Conservation (phyloP, 1,139 yeast genomes). For the Hyphopichia burtonii region DNA sequence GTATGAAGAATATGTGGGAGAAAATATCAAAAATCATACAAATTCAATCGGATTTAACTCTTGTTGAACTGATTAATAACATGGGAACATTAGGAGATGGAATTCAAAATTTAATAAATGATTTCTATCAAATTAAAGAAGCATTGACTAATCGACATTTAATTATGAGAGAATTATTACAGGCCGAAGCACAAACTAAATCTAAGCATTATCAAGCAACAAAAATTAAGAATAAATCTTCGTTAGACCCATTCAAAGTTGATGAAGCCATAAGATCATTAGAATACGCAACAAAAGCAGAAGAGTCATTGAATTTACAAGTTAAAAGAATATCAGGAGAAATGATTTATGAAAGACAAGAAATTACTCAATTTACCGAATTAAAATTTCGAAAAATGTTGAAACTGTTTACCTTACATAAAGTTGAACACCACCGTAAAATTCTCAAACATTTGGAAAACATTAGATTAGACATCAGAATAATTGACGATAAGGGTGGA, state of each 20-base stretch:
- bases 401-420: constrained; percentile 61
- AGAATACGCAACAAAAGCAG: constrained; percentile 77
- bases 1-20: constrained; percentile 82
- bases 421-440: constrained; percentile 85
- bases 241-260: constrained; percentile 82
- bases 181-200: constrained; percentile 74
- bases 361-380: constrained; percentile 57
- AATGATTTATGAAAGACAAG: constrained; percentile 71
- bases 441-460: constrained; percentile 74
- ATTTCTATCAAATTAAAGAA: constrained; percentile 87
- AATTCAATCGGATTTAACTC: constrained; percentile 72
- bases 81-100: constrained; percentile 81
- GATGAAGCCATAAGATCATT: constrained; percentile 84
- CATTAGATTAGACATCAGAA: constrained; percentile 69
- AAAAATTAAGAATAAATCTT: constrained; percentile 68
- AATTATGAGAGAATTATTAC: constrained; percentile 81
- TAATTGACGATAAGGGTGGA: constrained; percentile 79
- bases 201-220: constrained; percentile 73
- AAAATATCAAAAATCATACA: constrained; percentile 69
- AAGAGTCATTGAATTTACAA: constrained; percentile 71
- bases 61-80: constrained; percentile 71
- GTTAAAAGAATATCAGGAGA: constrained; percentile 83
- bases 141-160: constrained; percentile 89
- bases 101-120: constrained; percentile 60
- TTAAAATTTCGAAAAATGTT: constrained; percentile 52